Evolutionary conservation across 2,329 filamentous ascomycete genomes (phyloP), one percentile per base, ranked within the genome.

Genomic region (Nannizziopsis barbatae): DNA sequence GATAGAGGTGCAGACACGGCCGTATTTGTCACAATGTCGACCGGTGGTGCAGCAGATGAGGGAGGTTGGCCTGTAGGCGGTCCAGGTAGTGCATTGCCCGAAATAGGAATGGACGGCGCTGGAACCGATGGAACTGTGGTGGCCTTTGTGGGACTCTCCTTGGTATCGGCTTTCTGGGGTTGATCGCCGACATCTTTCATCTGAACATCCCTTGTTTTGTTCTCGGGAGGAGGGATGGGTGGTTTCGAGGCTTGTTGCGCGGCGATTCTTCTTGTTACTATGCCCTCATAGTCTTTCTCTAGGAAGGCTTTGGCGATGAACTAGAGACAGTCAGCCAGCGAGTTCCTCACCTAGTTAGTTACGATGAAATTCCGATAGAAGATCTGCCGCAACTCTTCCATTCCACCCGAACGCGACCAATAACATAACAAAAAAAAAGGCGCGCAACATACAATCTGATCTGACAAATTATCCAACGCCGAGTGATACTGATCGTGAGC

Each of bases 291-390:
- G 46, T 70, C 67, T 49, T 58, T 62, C 56, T 70, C 67, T 12
- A 70, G 53, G 43, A 68, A 65, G 1, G 66, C 62, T 52, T 70
- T 70, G 30, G 67, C 67, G 38, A 69, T 64, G 41, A 68, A 68
- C 67, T 69, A 18, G 6, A 38, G 42, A 20, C 27, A 30, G 22
- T 27, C 22, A 27, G 22, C 22, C 22, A 36, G 30, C 47, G 44
- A 27, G 31, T 37, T 42, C 17, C 27, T 8, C 20, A 9, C 36
- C 41, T 14, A 18, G 18, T 22, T 27, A 35, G 35, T 31, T 27
- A 38, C n/a, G 14, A 30, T 15, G 4, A 27, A 18, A 35, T 41
- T 37, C 5, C 35, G 35, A 32, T 36, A 49, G 43, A 15, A 27
- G 22, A 7, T 3, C 22, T 27, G 22, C 22, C 22, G 22, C 22